These are phyloP conservation scores for Podospora appendiculata DNA, from an alignment of 495 filamentous ascomycete genomes.

Conservation along the genomic window DNA sequence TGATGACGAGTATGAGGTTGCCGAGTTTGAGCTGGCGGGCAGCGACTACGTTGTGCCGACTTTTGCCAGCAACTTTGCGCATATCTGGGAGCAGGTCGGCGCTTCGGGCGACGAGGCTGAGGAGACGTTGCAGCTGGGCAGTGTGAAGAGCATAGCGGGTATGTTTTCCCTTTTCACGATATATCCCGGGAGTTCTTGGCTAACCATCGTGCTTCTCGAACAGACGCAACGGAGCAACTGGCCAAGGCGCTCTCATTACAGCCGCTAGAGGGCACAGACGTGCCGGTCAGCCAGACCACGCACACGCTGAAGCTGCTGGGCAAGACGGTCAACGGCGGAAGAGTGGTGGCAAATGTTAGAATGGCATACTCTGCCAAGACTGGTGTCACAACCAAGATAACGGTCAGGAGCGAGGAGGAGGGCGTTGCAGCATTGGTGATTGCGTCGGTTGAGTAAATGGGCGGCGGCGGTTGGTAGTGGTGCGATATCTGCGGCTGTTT, in stretches of 20 bases:
- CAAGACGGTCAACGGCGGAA: conserved; percentile 87
- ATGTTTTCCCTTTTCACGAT: conserved; percentile 26
- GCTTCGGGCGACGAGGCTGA: conserved; percentile 81
- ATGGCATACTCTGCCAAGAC: conserved; percentile 92
- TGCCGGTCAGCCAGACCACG: conserved; percentile 77
- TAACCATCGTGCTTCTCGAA: background rate
- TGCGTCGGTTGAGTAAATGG: conserved; percentile 71
- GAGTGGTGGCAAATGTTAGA: conserved; percentile 77
- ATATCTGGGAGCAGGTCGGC: conserved; percentile 93
- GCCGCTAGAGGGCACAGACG: conserved; percentile 87
- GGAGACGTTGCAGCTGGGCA: conserved; percentile 85
- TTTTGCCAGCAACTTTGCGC: conserved; percentile 90
- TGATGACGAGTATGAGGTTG: conserved; percentile 95
- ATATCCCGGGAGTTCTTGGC: too few relatives aligned
- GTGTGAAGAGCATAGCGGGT: conserved; percentile 90
- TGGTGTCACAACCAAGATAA: conserved; percentile 91
- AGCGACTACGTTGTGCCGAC: conserved; percentile 91
- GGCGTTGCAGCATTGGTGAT: conserved; percentile 80
- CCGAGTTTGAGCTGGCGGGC: conserved; percentile 84
- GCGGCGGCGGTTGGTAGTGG: conserved; percentile 16
- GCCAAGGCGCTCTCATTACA: conserved; percentile 81
- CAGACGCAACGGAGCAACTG: conserved; percentile 92
- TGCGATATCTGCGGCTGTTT: background rate
- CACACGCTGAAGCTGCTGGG: conserved; percentile 94
- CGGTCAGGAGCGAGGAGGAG: conserved; percentile 84